These are phyloP conservation scores for Debaryomyces robertsiae DNA, from an alignment of 1,139 yeast species.

Conservation along the genomic window DNA sequence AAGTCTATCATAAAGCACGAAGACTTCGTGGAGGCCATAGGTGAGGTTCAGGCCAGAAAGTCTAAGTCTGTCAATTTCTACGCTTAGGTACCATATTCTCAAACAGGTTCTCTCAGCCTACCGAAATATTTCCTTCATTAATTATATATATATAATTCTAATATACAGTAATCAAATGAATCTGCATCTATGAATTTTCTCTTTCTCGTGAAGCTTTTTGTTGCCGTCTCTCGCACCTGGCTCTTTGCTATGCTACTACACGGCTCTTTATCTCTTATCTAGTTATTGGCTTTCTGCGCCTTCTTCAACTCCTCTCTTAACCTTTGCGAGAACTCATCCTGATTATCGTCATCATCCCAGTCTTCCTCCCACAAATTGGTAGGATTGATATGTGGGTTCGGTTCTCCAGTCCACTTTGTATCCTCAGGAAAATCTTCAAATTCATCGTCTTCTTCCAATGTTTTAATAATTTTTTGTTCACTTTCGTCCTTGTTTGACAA, in stretches of 20 bases:
- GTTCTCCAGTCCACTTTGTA: conserved; percentile 47
- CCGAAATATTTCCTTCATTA: conserved; percentile 8
- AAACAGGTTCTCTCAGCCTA: background rate
- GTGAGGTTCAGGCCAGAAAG: conserved; percentile 98
- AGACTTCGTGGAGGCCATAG: conserved; percentile 96
- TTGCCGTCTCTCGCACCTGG: too few species aligned
- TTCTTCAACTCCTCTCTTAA: conserved; percentile 54
- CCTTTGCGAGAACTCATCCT: conserved; percentile 76
- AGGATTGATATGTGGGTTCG: conserved; percentile 45
- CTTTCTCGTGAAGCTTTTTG: too few species aligned
- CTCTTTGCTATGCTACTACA: too few species aligned
- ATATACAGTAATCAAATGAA: conserved; percentile 9
- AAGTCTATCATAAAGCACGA: conserved; percentile 92
- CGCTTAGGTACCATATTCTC: conserved; percentile 42
- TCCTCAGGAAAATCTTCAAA: conserved; percentile 94
- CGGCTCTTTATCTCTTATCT: background rate
- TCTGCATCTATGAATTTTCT: background rate
- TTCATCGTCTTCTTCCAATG: conserved; percentile 90
- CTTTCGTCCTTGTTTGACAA: conserved; percentile 21
- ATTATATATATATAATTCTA: conserved; percentile 9
- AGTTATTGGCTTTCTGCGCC: conserved; percentile 18
- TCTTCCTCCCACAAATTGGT: conserved; percentile 84
- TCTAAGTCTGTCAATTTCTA: conserved; percentile 92
- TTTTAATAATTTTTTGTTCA: conserved; percentile 48
- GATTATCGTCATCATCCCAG: conserved; percentile 93